Evolutionary conservation across 495 filamentous ascomycete species (phyloP).

Genomic region (Penicillium flavigenum): DNA sequence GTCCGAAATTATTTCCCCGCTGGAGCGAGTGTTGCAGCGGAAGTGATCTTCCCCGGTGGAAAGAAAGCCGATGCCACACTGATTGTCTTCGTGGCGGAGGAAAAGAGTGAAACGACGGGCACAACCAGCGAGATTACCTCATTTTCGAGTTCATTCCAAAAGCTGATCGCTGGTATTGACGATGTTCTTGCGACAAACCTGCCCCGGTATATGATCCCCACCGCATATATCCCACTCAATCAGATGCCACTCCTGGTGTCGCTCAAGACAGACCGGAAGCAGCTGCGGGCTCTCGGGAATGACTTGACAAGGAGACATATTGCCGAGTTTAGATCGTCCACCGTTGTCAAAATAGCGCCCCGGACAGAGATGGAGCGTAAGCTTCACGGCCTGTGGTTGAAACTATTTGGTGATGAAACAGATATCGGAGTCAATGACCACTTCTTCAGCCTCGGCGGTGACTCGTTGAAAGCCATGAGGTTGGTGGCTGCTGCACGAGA

Average conservation of each 20-base stretch:
- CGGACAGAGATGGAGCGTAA: slow-evolving; percentile 4
- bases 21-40: slow-evolving; percentile 1
- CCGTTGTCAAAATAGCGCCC: not conserved
- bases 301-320: slow-evolving; percentile 2
- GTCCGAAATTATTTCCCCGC: slow-evolving; percentile 7
- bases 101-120: slow-evolving; percentile 3
- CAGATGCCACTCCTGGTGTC: slow-evolving; percentile 48
- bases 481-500: slow-evolving; percentile 33
- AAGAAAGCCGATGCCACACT: slow-evolving; percentile 2
- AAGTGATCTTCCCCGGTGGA: slow-evolving; percentile 8
- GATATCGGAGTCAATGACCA: slow-evolving; percentile 34
- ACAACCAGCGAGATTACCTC: not conserved
- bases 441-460: slow-evolving; percentile 47
- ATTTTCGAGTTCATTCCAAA: slow-evolving; percentile 1
- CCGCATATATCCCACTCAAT: slow-evolving; percentile 45
- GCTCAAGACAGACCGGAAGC: slow-evolving; percentile 52
- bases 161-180: slow-evolving; percentile 3
- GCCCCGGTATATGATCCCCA: slow-evolving; percentile 50
- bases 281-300: slow-evolving; percentile 23
- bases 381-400: not conserved
- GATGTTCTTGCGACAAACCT: slow-evolving; percentile 40
- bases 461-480: slow-evolving; percentile 38
- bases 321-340: slow-evolving; percentile 4
- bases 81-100: slow-evolving; percentile 11
- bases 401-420: not conserved